Evolutionary conservation across 2,329 filamentous ascomycete genomes (phyloP).

Genomic region (Stemphylium vesicarium): DNA sequence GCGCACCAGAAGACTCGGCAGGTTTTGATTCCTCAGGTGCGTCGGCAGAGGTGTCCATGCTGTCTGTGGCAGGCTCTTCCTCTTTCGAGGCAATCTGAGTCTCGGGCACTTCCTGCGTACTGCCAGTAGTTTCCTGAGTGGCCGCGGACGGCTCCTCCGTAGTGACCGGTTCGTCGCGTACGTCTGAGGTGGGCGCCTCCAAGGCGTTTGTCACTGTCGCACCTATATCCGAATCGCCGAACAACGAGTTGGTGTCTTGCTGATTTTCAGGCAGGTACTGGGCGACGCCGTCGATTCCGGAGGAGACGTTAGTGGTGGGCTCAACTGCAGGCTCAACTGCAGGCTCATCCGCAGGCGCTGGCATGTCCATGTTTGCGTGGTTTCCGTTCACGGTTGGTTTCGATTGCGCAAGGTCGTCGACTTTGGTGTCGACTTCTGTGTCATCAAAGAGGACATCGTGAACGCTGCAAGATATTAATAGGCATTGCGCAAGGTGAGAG

Average conservation of each 20-base stretch:
- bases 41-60: conserved; percentile 37
- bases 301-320: conserved; percentile 50
- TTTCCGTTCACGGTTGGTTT: conserved; percentile 42
- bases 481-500: conserved; percentile 13
- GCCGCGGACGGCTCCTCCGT: conserved; percentile 20
- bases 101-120: conserved; percentile 41
- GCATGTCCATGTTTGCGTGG: conserved; percentile 28
- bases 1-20: conserved; percentile 24
- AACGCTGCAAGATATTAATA: conserved; percentile 33
- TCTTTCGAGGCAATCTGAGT: conserved; percentile 31
- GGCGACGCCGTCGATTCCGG: conserved; percentile 53
- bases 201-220: conserved; percentile 48
- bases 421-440: conserved; percentile 25
- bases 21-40: conserved; percentile 19
- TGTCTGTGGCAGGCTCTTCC: conserved; percentile 25
- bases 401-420: conserved; percentile 27
- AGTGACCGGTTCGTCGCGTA: conserved; percentile 37
- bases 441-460: conserved; percentile 48
- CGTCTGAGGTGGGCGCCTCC: conserved; percentile 49
- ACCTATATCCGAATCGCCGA: conserved; percentile 38
- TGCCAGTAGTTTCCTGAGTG: conserved; percentile 27
- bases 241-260: conserved; percentile 49
- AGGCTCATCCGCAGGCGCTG: conserved; percentile 21
- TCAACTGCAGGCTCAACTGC: conserved; percentile 41
- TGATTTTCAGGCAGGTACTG: conserved; percentile 52